Base-by-base conservation (phyloP, 805 yeast species). In the Wickerhamiella spandovensis region DNA sequence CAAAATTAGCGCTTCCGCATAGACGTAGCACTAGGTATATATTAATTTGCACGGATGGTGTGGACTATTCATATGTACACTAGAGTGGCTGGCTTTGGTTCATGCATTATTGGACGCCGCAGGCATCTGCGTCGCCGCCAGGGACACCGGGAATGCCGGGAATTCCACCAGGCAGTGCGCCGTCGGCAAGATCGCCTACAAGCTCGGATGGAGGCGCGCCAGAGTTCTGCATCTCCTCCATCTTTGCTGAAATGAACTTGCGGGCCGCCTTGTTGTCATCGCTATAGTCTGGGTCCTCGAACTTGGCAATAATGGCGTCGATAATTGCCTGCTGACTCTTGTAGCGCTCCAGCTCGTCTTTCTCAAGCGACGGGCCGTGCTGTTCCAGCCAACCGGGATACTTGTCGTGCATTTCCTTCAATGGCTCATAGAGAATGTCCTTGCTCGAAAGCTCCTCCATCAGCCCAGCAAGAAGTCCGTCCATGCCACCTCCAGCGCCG, bases 191-290 rank as follows among this genome's bases (percentile, higher is more conserved):
- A 30, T 75, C 81, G 24, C 83, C 84, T 53, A 82, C 77, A 37
- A 86, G 69, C 48, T 84, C 95, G 13, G 73, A 63, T 5, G 95
- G 95, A 1, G 94, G 94, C 60, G 84, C 79, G 0, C 95, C 94
- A 28, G 83, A 67, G 46, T 76, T 81, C 64, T 86, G 73, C 72
- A 70, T 68, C 51, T 62, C 72, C 58, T 82, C 89, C 68, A 86
- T 72, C 54, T 77, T 74, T 7, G 63, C 57, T 49, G 79, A 73
- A 46, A 86, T 76, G 51, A 67, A 73, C 47, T 75, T 77, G 52
- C 79, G 72, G 44, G 67, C 66, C 28, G 63, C 58, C 10, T 57
- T 53, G 45, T 67, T 62, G 20, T 69, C 67, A 53, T 82, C 90
- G 51, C 69, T 67, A 63, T 84, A 90, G 35, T 67, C 68, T 0